A percentile compares a stretch with the other conserved stretches of the same genome.
Conservation (phyloP, 2,329 filamentous ascomycete genomes). For the Ceratocystis ficicola region DNA sequence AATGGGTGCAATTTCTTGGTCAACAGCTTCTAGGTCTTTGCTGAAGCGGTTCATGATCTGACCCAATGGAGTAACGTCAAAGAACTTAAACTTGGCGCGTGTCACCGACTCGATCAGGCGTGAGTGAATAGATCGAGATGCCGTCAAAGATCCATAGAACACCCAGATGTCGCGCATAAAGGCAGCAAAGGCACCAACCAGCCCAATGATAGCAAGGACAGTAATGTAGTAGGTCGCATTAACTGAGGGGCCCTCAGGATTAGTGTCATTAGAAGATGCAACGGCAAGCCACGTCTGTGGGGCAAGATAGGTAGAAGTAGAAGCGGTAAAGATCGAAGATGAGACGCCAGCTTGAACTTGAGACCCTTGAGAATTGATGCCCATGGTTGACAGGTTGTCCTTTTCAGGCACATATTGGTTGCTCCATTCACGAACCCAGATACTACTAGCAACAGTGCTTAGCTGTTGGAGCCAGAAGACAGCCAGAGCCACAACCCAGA, state of each 20-base stretch:
- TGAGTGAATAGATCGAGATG: constrained; percentile 74
- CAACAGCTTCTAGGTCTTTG: constrained; percentile 87
- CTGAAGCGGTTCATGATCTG: constrained; percentile 98
- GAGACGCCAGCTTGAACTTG: constrained; percentile 16
- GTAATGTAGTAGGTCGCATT: constrained; percentile 73
- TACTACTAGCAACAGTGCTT: constrained; percentile 72
- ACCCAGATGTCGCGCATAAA: constrained; percentile 74
- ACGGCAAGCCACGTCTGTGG: constrained; percentile 16
- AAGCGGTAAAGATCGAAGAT: constrained; percentile 6
- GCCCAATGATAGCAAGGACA: constrained; percentile 69
- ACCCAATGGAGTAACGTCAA: constrained; percentile 87
- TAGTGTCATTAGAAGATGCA: constrained; percentile 7
- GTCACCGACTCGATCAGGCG: constrained; percentile 66
- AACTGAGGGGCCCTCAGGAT: constrained; percentile 38
- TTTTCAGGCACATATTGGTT: constrained; percentile 61
- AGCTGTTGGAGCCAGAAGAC: constrained; percentile 77
- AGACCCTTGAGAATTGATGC: constrained; percentile 2
- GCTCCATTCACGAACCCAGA: constrained; percentile 94
- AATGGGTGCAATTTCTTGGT: constrained; percentile 88
- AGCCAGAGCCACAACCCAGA: constrained; percentile 65
- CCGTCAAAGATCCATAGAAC: constrained; percentile 81
- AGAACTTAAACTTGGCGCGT: constrained; percentile 91
- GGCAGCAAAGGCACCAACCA: constrained; percentile 67
- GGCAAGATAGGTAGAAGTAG: constrained; percentile 9
- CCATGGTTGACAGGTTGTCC: constrained; percentile 19